Evolutionary conservation across 176 grass and related monocot species (phyloP).

Genomic region (Puya raimondii): DNA sequence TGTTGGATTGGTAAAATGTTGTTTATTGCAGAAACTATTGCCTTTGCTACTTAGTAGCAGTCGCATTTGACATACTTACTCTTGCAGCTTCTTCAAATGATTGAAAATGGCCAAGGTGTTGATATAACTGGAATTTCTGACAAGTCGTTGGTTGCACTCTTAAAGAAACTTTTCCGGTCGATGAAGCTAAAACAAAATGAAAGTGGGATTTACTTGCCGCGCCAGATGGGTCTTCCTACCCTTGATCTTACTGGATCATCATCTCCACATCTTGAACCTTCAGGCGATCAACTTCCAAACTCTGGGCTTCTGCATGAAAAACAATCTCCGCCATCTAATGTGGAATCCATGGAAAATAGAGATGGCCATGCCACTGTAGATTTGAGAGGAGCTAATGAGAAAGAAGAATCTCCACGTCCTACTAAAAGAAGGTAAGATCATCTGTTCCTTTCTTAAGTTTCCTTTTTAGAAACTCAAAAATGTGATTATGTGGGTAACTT

Average conservation of each 20-base stretch:
- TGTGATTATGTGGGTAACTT: not conserved
- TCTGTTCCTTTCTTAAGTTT: not conserved
- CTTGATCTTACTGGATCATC: slow-evolving; percentile 54
- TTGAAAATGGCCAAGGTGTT: slow-evolving; percentile 86
- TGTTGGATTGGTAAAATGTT: too few species aligned
- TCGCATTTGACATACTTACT: too few species aligned
- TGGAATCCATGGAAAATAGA: slow-evolving; percentile 25
- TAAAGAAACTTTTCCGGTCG: slow-evolving; percentile 74
- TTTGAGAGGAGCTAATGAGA: slow-evolving; percentile 11
- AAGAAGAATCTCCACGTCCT: slow-evolving; percentile 34
- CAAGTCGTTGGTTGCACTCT: slow-evolving; percentile 56
- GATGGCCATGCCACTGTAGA: slow-evolving; percentile 17
- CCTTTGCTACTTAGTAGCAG: too few species aligned
- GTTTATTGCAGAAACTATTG: too few species aligned
- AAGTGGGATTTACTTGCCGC: slow-evolving; percentile 61
- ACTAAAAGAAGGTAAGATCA: slow-evolving; percentile 48
- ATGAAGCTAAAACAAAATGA: slow-evolving; percentile 57
- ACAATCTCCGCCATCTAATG: slow-evolving; percentile 23
- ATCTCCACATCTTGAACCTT: slow-evolving; percentile 22
- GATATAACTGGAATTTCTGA: slow-evolving; percentile 71
- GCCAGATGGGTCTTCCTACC: slow-evolving; percentile 45
- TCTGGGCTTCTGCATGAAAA: slow-evolving; percentile 13
- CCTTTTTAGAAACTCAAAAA: slow-evolving; percentile 8
- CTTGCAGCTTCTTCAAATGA: slow-evolving; percentile 88
- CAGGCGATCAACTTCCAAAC: slow-evolving; percentile 18